Percentiles rank a stretch among this genome's conserved stretches.
Conservation (phyloP, 805 yeast species). For the Yarrowia keelungensis region DNA sequence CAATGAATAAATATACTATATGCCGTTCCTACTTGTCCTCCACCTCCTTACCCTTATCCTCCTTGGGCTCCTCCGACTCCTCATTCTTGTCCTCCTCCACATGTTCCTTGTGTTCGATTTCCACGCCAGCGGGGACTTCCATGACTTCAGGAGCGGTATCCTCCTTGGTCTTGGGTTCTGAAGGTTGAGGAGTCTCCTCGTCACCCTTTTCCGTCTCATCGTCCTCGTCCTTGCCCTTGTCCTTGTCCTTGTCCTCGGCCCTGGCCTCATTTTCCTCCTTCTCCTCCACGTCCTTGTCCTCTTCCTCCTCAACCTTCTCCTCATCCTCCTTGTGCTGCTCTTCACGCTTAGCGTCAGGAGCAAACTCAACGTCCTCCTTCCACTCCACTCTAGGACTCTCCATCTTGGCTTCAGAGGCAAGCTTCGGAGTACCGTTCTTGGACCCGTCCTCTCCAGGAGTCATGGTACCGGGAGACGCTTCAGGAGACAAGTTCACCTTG, state of each 20-base stretch:
- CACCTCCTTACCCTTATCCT: constrained; percentile 3
- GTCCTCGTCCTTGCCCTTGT: background rate
- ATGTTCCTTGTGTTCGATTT: constrained; percentile 22
- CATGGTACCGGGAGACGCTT: constrained; percentile 27
- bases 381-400: constrained; percentile 21
- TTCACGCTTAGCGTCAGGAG: background rate
- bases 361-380: constrained; percentile 10
- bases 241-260: no score
- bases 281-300: background rate
- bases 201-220: background rate
- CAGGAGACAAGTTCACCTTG: constrained; percentile 16
- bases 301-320: background rate
- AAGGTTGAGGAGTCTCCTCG: background rate
- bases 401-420: background rate
- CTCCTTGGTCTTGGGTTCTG: background rate
- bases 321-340: background rate
- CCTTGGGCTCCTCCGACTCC: background rate
- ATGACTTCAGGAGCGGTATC: background rate
- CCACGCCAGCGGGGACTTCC: constrained; percentile 18
- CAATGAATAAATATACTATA: constrained; percentile 11
- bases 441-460: constrained; percentile 14
- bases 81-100: background rate
- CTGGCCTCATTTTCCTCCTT: no score
- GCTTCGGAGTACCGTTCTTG: background rate
- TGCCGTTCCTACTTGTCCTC: background rate